phyloP scores from a whole-genome alignment of 768 basidiomycete species.

The Kockovaella imperatae region DNA sequence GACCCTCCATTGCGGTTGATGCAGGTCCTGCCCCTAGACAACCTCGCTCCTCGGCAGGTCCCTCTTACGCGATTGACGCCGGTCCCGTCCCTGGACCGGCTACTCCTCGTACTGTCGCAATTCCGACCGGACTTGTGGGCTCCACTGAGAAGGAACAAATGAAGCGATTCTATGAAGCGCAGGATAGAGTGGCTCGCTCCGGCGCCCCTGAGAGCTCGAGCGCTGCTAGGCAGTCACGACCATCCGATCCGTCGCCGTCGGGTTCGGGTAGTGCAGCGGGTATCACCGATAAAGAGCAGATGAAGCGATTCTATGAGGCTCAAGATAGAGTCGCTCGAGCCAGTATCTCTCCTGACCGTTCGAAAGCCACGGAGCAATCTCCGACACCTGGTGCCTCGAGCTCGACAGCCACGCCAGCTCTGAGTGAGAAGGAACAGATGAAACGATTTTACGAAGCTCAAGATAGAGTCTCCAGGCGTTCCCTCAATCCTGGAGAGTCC shows the following conservation, averaged over 20 bases:
- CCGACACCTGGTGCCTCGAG: too few species aligned
- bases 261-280: neutral
- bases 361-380: too few species aligned
- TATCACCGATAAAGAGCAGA: slow-evolving; percentile 34
- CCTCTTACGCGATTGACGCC: neutral
- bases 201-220: neutral
- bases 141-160: slow-evolving; percentile 17
- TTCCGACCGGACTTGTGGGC: neutral
- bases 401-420: neutral
- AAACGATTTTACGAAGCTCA: slow-evolving; percentile 12
- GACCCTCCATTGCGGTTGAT: neutral
- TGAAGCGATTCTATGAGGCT: slow-evolving; percentile 38
- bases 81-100: neutral
- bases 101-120: neutral
- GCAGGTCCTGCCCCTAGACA: neutral
- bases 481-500: neutral
- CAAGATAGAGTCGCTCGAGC: slow-evolving; percentile 15
- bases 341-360: too few species aligned
- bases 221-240: neutral
- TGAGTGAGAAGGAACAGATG: slow-evolving; percentile 26
- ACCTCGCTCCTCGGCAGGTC: neutral
- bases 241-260: neutral
- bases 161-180: slow-evolving; percentile 21
- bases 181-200: slow-evolving; percentile 7
- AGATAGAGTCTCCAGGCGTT: slow-evolving; percentile 10